Base-by-base conservation (phyloP, 176 grass and related monocot species). In the Tuctoria greenei region DNA sequence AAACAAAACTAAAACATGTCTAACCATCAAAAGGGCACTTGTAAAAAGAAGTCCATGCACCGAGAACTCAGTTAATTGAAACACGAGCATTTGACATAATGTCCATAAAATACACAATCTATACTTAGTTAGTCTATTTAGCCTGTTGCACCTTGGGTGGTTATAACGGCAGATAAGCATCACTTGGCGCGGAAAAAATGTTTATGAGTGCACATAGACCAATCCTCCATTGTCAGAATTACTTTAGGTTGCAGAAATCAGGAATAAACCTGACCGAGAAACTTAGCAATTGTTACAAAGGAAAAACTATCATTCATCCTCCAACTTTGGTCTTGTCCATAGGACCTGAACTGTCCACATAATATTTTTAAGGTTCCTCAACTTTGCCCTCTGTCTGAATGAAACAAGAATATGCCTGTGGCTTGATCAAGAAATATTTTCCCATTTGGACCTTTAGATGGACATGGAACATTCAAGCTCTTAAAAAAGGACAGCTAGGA, bases 61-160 rank as follows among this genome's bases (percentile, higher is more conserved):
- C 71, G 34, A 70, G 0, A 31, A 31, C 31, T 31, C 31, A 64
- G 15, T 42, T 5, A 67, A 77, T 56, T 71, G 41, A 68, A 83
- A 18, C 10, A 43, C 8, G 8, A 41, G 1, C 7, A 4, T 54
- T 1, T 23, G 0, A 1, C 4, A 10, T 7, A 1, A 23, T 18
- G 65, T 55, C 35, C 18, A 15, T 70, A 44, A 35, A 54, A 47
- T 37, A 46, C 31, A 69, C 2, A 4, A 47, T 27, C 26, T 23
- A 40, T 35, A 42, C 47, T 41, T n/a, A 51, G 40, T 23, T 66
- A 6, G 13, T 37, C 35, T 37, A 66, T 69, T 54, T 69, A 1
- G 47, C 59, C 45, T 34, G 35, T 54, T 82, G 18, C 50, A 66
- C 9, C 10, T 36, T 74, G 8, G 46, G 26, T 27, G 15, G 50